Conservation (phyloP, 768 basidiomycete species). For the Tricholoma matsutake region DNA sequence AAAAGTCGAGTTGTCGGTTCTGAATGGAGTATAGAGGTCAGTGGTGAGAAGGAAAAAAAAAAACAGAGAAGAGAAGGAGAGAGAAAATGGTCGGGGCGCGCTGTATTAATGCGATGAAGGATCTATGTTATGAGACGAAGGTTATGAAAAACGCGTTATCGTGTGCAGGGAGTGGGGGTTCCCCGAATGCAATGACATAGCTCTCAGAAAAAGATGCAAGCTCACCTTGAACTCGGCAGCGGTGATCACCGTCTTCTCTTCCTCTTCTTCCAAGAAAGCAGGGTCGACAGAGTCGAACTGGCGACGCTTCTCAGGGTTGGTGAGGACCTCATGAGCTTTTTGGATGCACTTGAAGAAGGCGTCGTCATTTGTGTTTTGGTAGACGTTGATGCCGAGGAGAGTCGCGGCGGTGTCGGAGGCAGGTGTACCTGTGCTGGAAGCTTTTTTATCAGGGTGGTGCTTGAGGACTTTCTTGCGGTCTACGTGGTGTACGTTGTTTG, state of each 20-base stretch:
- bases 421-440: conserved; percentile 28
- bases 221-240: conserved; percentile 55
- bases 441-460: conserved; percentile 98
- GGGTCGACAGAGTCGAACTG: conserved; percentile 98
- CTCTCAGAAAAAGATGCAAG: not conserved
- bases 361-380: conserved; percentile 90
- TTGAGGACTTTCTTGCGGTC: conserved; percentile 99
- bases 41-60: too few species aligned
- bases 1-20: conserved; percentile 62
- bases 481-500: conserved; percentile 28
- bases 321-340: conserved; percentile 95
- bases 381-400: conserved; percentile 49
- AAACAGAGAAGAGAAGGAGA: not conserved
- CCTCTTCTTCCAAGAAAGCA: conserved; percentile 64
- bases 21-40: conserved; percentile 10
- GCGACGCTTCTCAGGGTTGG: conserved; percentile 79
- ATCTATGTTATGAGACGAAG: too few species aligned
- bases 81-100: not conserved
- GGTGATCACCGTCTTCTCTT: conserved; percentile 63
- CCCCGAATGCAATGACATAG: not conserved
- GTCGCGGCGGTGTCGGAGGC: conserved; percentile 18
- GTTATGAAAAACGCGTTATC: too few species aligned
- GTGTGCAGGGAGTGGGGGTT: not conserved
- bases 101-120: not conserved
- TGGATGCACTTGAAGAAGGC: conserved; percentile 99